Evolutionary conservation across 106 monocot species (phyloP).

Genomic region (Phalaenopsis aphrodite): DNA sequence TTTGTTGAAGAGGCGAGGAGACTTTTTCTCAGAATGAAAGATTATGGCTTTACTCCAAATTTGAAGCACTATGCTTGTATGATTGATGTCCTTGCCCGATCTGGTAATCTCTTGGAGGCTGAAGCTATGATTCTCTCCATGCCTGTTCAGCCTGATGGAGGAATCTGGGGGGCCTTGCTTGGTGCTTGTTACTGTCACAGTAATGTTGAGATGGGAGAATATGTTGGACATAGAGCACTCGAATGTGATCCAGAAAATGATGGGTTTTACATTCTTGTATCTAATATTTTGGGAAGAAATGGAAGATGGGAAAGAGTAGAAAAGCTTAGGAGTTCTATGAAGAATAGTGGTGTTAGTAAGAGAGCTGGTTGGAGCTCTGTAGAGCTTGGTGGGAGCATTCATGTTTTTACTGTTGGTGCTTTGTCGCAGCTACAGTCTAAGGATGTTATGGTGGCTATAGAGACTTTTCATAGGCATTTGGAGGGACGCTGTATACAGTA

Average conservation of each 20-base stretch:
- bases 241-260: constrained; percentile 62
- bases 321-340: constrained; percentile 48
- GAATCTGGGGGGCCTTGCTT: constrained; percentile 78
- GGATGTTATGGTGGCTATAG: neutral
- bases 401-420: constrained; percentile 31
- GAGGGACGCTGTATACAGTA: constrained; percentile 7
- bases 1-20: constrained; percentile 51
- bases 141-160: constrained; percentile 58
- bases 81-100: constrained; percentile 71
- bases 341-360: constrained; percentile 34
- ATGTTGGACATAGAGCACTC: constrained; percentile 39
- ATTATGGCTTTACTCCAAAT: constrained; percentile 27
- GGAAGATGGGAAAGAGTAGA: constrained; percentile 66
- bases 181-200: constrained; percentile 56
- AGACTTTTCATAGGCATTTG: constrained; percentile 15
- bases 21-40: constrained; percentile 51
- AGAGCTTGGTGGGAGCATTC: constrained; percentile 27
- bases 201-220: constrained; percentile 59
- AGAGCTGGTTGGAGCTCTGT: constrained; percentile 60
- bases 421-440: constrained; percentile 16
- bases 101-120: constrained; percentile 55
- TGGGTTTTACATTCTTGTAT: constrained; percentile 69
- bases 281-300: constrained; percentile 47
- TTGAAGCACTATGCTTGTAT: constrained; percentile 78
- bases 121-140: constrained; percentile 49